A percentile compares a stretch with the other conserved stretches of the same genome.
Conservation (phyloP, 441 rosid genomes). For the Isatis lusitanica region DNA sequence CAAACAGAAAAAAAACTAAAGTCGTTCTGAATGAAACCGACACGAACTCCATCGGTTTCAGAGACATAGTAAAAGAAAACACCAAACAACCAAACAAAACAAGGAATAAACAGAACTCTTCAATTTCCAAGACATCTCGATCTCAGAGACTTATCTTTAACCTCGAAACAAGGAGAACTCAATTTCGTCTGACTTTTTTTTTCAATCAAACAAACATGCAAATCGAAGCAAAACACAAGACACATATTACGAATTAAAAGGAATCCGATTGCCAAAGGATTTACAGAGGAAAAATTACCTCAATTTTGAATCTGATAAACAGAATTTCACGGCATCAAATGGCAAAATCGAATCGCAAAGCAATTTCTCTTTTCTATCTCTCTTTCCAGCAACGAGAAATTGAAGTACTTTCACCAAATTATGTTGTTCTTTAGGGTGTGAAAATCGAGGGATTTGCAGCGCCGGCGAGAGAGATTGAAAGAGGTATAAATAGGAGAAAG, state of each 20-base stretch:
- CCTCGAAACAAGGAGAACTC: too few relatives aligned
- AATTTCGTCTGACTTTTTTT: too few relatives aligned
- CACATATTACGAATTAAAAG: neutral
- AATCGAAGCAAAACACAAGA: slow-evolving; percentile 13
- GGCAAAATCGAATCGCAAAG: neutral
- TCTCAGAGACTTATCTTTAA: too few relatives aligned
- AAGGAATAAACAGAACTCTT: too few relatives aligned
- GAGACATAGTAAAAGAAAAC: too few relatives aligned
- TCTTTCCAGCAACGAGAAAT: neutral
- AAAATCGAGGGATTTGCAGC: slow-evolving; percentile 37
- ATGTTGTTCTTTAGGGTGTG: neutral
- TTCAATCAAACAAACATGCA: slow-evolving; percentile 16
- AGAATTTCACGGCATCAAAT: slow-evolving; percentile 11
- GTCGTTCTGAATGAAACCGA: slow-evolving; percentile 1
- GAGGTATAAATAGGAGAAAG: slow-evolving; percentile 24
- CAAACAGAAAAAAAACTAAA: neutral
- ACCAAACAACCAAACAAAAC: neutral
- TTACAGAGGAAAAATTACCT: slow-evolving; percentile 34
- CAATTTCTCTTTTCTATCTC: neutral
- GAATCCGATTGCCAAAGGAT: neutral
- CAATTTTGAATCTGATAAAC: slow-evolving; percentile 23
- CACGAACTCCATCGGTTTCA: neutral
- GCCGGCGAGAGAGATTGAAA: slow-evolving; percentile 38
- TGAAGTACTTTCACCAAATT: neutral
- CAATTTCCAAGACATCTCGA: too few relatives aligned